These are phyloP conservation scores for Trypanosoma theileri DNA, from an alignment of 208 protist genomes.

Conservation along the genomic window DNA sequence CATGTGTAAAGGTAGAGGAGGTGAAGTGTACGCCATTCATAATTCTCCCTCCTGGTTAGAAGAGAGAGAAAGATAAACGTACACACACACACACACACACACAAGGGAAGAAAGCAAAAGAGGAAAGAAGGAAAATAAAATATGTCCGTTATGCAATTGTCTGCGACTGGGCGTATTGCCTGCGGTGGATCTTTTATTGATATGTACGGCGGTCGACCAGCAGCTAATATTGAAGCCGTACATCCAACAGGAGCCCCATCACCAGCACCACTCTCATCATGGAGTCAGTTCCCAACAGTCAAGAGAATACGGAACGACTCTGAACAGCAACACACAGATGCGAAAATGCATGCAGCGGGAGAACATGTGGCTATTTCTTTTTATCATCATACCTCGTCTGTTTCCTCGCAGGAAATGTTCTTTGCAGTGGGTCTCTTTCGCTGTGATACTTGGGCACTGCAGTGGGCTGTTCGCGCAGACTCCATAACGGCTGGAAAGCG, in stretches of 20 bases:
- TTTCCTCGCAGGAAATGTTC: slow-evolving; percentile 18
- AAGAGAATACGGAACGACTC: neutral
- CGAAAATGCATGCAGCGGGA: slow-evolving; percentile 31
- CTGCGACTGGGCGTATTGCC: slow-evolving; percentile 22
- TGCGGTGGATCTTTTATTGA: slow-evolving; percentile 25
- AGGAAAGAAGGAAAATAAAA: neutral
- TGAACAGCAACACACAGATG: neutral
- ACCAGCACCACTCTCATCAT: slow-evolving; percentile 16
- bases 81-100: slow-evolving; percentile 4
- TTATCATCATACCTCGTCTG: slow-evolving; percentile 1
- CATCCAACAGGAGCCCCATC: neutral
- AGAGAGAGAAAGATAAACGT: slow-evolving; percentile 2
- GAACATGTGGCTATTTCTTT: slow-evolving; percentile 54
- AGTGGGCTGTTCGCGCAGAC: slow-evolving; percentile 53
- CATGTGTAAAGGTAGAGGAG: slow-evolving; percentile 12
- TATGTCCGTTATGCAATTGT: slow-evolving; percentile 9
- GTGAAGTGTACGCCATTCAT: neutral
- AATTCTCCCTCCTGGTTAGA: neutral
- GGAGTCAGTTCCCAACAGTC: slow-evolving; percentile 21
- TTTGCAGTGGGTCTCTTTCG: slow-evolving; percentile 62
- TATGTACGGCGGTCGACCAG: slow-evolving; percentile 20
- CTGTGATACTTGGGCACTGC: slow-evolving; percentile 81
- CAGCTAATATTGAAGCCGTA: slow-evolving; percentile 15
- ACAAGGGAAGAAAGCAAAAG: neutral
- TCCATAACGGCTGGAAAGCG: neutral